These are phyloP conservation scores for Pichia manshurica DNA, from an alignment of 805 yeast genomes.

Conservation along the genomic window DNA sequence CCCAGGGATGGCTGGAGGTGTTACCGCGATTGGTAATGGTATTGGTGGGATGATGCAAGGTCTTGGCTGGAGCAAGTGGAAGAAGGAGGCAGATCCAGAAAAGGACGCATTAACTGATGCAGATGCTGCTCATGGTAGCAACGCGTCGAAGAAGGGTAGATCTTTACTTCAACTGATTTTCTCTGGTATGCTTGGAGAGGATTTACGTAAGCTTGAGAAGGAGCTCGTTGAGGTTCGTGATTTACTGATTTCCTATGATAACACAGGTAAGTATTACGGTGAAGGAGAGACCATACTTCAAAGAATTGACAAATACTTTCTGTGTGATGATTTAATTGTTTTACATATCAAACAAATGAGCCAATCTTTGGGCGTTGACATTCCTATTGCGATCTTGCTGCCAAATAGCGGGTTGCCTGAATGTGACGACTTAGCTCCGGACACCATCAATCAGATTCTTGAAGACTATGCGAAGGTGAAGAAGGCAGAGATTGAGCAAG, in stretches of 20 bases:
- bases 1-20: conserved; percentile 11
- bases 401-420: conserved; percentile 13
- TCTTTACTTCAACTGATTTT: conserved; percentile 72
- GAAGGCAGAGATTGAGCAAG: conserved; percentile 11
- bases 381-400: conserved; percentile 12
- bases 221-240: conserved; percentile 27
- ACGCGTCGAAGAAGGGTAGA: conserved; percentile 22
- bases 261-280: background rate
- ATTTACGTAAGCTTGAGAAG: conserved; percentile 55
- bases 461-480: conserved; percentile 12
- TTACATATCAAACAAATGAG: conserved; percentile 29
- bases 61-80: conserved; percentile 5
- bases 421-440: conserved; percentile 3
- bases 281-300: conserved; percentile 12
- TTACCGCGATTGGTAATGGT: conserved; percentile 10
- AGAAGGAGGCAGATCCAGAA: background rate
- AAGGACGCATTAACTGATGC: background rate
- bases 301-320: conserved; percentile 29
- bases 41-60: conserved; percentile 13
- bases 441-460: conserved; percentile 4
- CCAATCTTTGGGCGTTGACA: conserved; percentile 13
- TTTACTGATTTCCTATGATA: conserved; percentile 1
- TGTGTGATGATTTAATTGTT: conserved; percentile 22
- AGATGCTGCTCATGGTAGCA: background rate
- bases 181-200: conserved; percentile 68